These are phyloP conservation scores for Saraca asoca DNA, from an alignment of 331 rosid genomes.

Conservation along the genomic window DNA sequence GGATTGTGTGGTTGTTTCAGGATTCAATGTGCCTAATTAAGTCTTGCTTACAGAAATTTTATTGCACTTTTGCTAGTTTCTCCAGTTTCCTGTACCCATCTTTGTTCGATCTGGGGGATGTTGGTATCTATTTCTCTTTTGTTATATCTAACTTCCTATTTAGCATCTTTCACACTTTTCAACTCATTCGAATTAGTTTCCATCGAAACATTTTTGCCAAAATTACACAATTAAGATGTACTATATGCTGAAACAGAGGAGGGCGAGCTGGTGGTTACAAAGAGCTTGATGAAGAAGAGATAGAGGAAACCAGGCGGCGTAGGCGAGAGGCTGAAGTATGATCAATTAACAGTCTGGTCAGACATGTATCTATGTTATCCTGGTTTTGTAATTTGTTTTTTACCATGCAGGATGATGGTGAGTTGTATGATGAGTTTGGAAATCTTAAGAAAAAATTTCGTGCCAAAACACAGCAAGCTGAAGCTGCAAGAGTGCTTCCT, in stretches of 20 bases:
- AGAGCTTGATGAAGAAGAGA: constrained; percentile 97
- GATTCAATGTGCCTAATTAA: neutral
- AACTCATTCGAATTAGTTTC: neutral
- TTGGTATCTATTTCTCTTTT: constrained; percentile 5
- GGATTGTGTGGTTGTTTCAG: neutral
- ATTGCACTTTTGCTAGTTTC: neutral
- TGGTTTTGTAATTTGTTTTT: constrained; percentile 29
- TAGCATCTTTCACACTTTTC: neutral
- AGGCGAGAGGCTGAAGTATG: constrained; percentile 96
- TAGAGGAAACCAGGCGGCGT: constrained; percentile 92
- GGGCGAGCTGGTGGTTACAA: constrained; percentile 99
- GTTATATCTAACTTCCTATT: neutral
- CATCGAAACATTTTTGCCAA: neutral
- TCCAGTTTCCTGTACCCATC: neutral
- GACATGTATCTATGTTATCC: constrained; percentile 10
- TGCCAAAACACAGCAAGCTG: constrained; percentile 83
- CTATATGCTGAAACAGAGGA: constrained; percentile 62
- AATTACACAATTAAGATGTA: constrained; percentile 23
- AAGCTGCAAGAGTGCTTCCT: constrained; percentile 70
- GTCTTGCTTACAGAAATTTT: neutral
- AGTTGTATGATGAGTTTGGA: constrained; percentile 96
- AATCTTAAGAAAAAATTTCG: constrained; percentile 97
- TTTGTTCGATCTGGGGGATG: constrained; percentile 5
- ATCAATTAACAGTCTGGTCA: constrained; percentile 28
- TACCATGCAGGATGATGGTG: constrained; percentile 84